Conservation (phyloP, 768 basidiomycete genomes). For the Pleurotus djamor region DNA sequence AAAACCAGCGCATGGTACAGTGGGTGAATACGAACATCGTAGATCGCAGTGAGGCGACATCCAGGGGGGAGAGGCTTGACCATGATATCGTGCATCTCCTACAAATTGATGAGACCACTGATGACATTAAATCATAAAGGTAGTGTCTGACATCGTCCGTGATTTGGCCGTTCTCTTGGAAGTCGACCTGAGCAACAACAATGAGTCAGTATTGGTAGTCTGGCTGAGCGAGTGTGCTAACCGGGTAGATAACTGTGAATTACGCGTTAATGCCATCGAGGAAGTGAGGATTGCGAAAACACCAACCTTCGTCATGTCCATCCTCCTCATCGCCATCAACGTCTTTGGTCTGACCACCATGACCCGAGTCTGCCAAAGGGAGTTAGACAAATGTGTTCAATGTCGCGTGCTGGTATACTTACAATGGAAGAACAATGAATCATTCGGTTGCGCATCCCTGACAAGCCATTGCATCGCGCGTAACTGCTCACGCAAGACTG, state of each 20-base stretch:
- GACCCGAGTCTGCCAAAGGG: slow-evolving; percentile 71
- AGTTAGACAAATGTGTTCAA: background rate
- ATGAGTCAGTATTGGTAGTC: too few species aligned
- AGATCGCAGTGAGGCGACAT: slow-evolving; percentile 80
- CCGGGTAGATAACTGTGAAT: slow-evolving; percentile 77
- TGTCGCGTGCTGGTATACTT: slow-evolving; percentile 14
- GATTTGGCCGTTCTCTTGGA: slow-evolving; percentile 66
- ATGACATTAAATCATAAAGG: too few species aligned
- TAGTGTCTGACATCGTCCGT: slow-evolving; percentile 76
- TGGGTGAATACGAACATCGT: slow-evolving; percentile 52
- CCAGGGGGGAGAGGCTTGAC: slow-evolving; percentile 13
- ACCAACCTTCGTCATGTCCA: slow-evolving; percentile 75
- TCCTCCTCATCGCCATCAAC: slow-evolving; percentile 80
- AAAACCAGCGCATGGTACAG: background rate
- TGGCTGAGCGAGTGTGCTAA: background rate
- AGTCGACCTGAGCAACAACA: slow-evolving; percentile 28
- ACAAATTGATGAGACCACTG: slow-evolving; percentile 1
- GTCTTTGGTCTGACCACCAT: slow-evolving; percentile 90
- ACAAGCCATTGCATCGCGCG: slow-evolving; percentile 93
- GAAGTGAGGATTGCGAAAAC: too few species aligned
- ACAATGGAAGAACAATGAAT: slow-evolving; percentile 93
- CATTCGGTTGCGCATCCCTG: slow-evolving; percentile 70
- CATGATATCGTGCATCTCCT: slow-evolving; percentile 80
- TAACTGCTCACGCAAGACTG: slow-evolving; percentile 33
- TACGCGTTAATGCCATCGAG: background rate